phyloP scores from a whole-genome alignment of 2,329 filamentous ascomycete genomes.

The Hymenoscyphus albidus region DNA sequence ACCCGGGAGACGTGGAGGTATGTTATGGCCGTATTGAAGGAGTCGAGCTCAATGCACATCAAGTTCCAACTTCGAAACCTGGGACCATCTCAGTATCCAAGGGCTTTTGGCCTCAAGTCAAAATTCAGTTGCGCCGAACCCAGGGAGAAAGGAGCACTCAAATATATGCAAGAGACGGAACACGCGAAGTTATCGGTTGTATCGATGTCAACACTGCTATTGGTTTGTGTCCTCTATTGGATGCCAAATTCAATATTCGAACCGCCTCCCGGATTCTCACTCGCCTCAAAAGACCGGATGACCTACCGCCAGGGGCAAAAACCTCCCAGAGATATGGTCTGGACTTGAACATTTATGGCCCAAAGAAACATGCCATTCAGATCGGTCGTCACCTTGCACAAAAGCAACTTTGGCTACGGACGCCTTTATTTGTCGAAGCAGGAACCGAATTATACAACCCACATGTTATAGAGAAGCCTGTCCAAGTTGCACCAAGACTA shows the following conservation, averaged over 20 bases:
- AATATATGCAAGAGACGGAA: constrained; percentile 72
- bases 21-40: constrained; percentile 76
- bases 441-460: constrained; percentile 75
- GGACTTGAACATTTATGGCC: constrained; percentile 76
- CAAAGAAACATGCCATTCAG: constrained; percentile 57
- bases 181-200: constrained; percentile 68
- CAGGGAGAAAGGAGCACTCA: constrained; percentile 51
- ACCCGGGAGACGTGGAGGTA: constrained; percentile 65
- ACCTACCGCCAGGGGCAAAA: constrained; percentile 55
- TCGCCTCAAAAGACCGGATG: constrained; percentile 58
- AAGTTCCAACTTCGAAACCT: constrained; percentile 66
- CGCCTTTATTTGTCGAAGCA: constrained; percentile 61
- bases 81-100: constrained; percentile 54
- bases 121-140: constrained; percentile 62
- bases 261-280: constrained; percentile 68
- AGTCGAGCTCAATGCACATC: constrained; percentile 61
- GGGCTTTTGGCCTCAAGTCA: constrained; percentile 68
- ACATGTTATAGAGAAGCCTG: constrained; percentile 43
- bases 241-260: constrained; percentile 62
- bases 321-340: constrained; percentile 60
- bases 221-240: constrained; percentile 69
- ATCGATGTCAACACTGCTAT: constrained; percentile 65
- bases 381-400: constrained; percentile 67
- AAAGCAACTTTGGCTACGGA: constrained; percentile 63
- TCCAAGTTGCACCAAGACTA: constrained; percentile 27